A percentile compares a stretch with the other conserved stretches of the same genome.
Evolutionary conservation across 1,284 basidiomycete genomes (phyloP).

Genomic region (Rhodotorula sp.): DNA sequence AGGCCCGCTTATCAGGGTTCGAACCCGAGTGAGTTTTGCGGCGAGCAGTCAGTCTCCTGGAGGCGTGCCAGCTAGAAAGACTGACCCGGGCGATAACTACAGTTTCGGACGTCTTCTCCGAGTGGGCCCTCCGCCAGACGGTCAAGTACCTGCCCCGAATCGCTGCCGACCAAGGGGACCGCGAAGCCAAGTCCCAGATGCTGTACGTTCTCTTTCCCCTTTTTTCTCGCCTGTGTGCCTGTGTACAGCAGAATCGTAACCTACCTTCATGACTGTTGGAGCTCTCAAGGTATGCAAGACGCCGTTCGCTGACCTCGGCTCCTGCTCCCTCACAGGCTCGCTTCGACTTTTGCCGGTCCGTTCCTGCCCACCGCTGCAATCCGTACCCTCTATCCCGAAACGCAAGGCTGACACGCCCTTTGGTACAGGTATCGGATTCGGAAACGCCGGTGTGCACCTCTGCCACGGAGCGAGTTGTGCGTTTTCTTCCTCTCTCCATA

Average conservation of each 20-base stretch:
- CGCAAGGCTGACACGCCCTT: too few relatives aligned
- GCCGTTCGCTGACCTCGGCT: neutral
- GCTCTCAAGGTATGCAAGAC: neutral
- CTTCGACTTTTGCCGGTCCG: slow-evolving; percentile 10
- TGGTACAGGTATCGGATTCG: slow-evolving; percentile 4
- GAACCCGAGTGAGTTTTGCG: slow-evolving; percentile 62
- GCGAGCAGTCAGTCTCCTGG: too few relatives aligned
- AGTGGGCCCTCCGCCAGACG: slow-evolving; percentile 89
- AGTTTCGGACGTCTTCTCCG: slow-evolving; percentile 80
- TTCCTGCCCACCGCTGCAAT: too few relatives aligned
- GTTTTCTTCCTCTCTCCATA: neutral
- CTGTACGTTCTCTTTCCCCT: slow-evolving; percentile 50
- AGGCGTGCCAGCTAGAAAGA: neutral
- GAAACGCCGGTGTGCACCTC: slow-evolving; percentile 18
- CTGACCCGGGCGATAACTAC: neutral
- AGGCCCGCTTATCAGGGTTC: slow-evolving; percentile 91
- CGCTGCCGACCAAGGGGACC: slow-evolving; percentile 70
- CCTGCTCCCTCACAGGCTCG: neutral
- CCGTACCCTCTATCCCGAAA: too few relatives aligned
- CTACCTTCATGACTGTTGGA: too few relatives aligned
- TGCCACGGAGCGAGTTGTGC: slow-evolving; percentile 8
- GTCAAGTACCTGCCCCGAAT: slow-evolving; percentile 87
- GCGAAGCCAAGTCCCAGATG: slow-evolving; percentile 86
- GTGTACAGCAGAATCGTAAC: too few relatives aligned
- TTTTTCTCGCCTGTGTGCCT: too few relatives aligned